phyloP scores from a whole-genome alignment of 2,329 filamentous ascomycete species.

The Ceratocystis harringtonii region DNA sequence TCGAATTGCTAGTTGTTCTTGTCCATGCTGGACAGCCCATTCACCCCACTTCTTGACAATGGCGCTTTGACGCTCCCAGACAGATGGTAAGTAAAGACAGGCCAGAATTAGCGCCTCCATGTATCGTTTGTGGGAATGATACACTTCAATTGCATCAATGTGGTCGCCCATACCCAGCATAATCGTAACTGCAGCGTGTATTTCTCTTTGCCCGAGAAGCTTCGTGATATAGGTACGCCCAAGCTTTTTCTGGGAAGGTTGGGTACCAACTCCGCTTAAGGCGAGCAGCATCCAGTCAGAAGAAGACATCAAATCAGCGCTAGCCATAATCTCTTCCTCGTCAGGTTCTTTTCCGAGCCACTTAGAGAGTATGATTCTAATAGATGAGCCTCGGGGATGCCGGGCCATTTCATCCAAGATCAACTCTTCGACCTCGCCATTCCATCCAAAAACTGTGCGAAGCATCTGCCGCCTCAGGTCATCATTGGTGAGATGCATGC shows the following conservation, averaged over 20 bases:
- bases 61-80: conserved; percentile 82
- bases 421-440: conserved; percentile 64
- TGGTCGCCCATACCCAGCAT: conserved; percentile 83
- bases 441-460: conserved; percentile 87
- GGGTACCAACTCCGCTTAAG: conserved; percentile 67
- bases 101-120: conserved; percentile 88
- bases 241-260: conserved; percentile 70
- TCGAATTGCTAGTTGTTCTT: conserved; percentile 79
- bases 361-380: conserved; percentile 69
- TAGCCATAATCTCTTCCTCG: conserved; percentile 64
- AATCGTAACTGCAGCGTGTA: conserved; percentile 84
- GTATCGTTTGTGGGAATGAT: conserved; percentile 76
- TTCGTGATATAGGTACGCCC: conserved; percentile 83
- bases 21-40: conserved; percentile 69
- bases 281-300: conserved; percentile 96
- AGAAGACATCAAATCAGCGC: conserved; percentile 74
- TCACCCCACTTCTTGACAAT: conserved; percentile 93
- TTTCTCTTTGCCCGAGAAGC: conserved; percentile 73
- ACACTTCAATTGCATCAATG: conserved; percentile 92
- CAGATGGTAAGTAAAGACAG: conserved; percentile 63
- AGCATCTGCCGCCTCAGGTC: conserved; percentile 84
- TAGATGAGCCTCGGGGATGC: conserved; percentile 58
- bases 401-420: conserved; percentile 71
- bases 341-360: conserved; percentile 75
- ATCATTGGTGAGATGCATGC: conserved; percentile 52